Evolutionary conservation across 2,329 filamentous ascomycete genomes (phyloP), one percentile per base, ranked within the genome.

Genomic region (Botryotinia convoluta): DNA sequence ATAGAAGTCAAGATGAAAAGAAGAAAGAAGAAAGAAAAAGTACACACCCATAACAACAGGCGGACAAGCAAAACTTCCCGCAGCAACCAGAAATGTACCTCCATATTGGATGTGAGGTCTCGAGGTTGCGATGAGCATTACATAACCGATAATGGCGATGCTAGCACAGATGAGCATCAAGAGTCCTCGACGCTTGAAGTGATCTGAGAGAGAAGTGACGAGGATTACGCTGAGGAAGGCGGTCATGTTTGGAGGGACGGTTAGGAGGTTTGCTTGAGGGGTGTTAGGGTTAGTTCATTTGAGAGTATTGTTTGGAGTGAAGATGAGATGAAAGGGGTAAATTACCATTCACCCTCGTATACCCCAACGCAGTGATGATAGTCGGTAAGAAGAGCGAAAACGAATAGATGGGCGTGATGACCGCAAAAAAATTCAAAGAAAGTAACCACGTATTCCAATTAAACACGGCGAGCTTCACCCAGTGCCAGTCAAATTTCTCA

Each of bases 31-130:
- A 37, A 35, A 45, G 2, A 20, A 26, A 1, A 22, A 48, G 7
- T 67, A 67, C 70, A 62, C 70, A 72, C 70, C 70, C 70, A 72
- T 72, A 10, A 67, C 70, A n/a, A 72, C 22, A 57, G 70, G 70
- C 8, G 70, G 70, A 59, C 89, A 91, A 0, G 94, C 93, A 79
- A 97, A 97, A 77, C 97, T 97, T 1, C 94, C 94, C 74, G 95
- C 85, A 0, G 95, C 94, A 0, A 91, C 94, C 0, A 97, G 85
- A 81, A 97, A 97, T 0, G 90, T 92, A 0, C 92, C 94, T 0
- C 90, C 92, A 80, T 97, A 98, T 79, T 94, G 90, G 0, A 95
- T 89, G 0, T 86, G 86, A 0, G 93, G 85, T 9, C 85, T 84
- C 4, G 86, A 84, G 7, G 88, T 89, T 1, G 88, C 88, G 2